Evolutionary conservation across 2,329 filamentous ascomycete genomes (phyloP).

Genomic region (Alternaria panax): DNA sequence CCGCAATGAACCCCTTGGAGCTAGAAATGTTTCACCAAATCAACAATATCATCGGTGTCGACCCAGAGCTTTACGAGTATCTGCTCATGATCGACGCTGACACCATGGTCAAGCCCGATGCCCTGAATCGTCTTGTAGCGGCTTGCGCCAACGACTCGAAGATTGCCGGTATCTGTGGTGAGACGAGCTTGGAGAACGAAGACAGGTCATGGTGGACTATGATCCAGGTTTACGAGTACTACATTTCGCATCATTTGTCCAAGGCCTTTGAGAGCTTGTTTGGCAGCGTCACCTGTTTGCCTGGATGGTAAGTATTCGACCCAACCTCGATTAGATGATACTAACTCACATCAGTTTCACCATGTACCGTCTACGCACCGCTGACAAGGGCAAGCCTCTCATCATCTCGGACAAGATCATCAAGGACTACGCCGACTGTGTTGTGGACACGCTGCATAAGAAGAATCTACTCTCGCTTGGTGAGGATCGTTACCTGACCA

Average conservation of each 20-base stretch:
- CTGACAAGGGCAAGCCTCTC: slow-evolving; percentile 90
- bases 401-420: slow-evolving; percentile 92
- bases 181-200: slow-evolving; percentile 95
- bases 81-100: slow-evolving; percentile 97
- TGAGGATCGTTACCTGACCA: slow-evolving; percentile 97
- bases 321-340: slow-evolving; percentile 3
- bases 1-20: slow-evolving; percentile 94
- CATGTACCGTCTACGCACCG: slow-evolving; percentile 96
- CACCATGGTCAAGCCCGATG: slow-evolving; percentile 91
- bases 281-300: slow-evolving; percentile 97
- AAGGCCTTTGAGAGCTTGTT: slow-evolving; percentile 99
- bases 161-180: slow-evolving; percentile 96
- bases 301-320: slow-evolving; percentile 81
- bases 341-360: slow-evolving; percentile 74
- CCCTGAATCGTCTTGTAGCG: slow-evolving; percentile 89
- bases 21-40: slow-evolving; percentile 99
- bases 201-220: slow-evolving; percentile 98
- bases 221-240: slow-evolving; percentile 99
- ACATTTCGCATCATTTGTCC: slow-evolving; percentile 94
- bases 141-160: slow-evolving; percentile 93
- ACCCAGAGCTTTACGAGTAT: slow-evolving; percentile 97
- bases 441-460: slow-evolving; percentile 93
- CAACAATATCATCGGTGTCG: slow-evolving; percentile 98
- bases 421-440: slow-evolving; percentile 83
- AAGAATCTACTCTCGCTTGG: slow-evolving; percentile 92